Conservation (phyloP, 75 land plant genomes). For the Cryptomeria japonica region DNA sequence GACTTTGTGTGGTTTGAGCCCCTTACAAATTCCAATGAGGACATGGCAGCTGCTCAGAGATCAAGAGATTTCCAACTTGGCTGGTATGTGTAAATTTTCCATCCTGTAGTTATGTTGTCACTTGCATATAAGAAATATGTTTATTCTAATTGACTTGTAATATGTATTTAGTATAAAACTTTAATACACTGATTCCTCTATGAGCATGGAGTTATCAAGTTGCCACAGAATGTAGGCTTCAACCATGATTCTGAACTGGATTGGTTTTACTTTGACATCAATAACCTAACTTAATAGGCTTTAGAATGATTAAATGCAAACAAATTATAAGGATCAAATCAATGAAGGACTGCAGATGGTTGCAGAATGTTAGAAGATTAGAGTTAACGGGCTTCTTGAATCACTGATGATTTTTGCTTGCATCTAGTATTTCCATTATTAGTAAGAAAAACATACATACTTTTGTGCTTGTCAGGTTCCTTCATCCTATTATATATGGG, state of each 20-base stretch:
- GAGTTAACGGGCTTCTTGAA: background rate
- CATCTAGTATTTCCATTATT: background rate
- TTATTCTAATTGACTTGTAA: background rate
- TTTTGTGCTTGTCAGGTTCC: constrained; percentile 37
- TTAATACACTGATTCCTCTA: background rate
- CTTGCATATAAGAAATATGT: background rate
- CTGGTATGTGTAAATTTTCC: constrained; percentile 35
- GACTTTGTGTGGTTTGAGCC: constrained; percentile 89
- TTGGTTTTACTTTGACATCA: background rate
- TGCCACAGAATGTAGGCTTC: background rate
- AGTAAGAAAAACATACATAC: background rate
- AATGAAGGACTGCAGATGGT: background rate
- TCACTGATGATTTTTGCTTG: background rate
- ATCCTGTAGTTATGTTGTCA: background rate
- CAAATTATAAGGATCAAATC: background rate
- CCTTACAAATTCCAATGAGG: constrained; percentile 55
- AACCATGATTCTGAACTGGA: background rate
- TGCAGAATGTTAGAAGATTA: background rate
- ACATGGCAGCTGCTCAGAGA: constrained; percentile 74
- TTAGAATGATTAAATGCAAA: background rate
- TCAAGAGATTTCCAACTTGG: constrained; percentile 75
- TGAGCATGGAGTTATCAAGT: background rate
- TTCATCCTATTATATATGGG: constrained; percentile 70
- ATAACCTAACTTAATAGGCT: background rate
- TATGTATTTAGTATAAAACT: background rate